phyloP scores from a whole-genome alignment of 352 stramenopile genomes.

The Blastocystis sp. region DNA sequence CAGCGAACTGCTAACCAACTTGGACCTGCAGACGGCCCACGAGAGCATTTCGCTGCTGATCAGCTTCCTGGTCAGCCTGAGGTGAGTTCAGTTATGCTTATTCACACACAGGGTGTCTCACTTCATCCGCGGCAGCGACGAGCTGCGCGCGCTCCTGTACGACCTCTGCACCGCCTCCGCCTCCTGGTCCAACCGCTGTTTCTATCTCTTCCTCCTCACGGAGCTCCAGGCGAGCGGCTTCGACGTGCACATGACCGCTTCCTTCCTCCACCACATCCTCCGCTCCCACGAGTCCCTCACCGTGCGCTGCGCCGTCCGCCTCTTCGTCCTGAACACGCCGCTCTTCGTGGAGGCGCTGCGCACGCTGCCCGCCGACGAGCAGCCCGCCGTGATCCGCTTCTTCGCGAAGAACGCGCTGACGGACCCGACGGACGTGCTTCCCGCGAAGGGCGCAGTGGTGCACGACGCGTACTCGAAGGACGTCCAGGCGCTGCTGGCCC shows the following conservation, averaged over 20 bases:
- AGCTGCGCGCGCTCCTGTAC: background rate
- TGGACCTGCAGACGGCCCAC: background rate
- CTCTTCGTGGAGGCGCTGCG: background rate
- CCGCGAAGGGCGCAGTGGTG: background rate
- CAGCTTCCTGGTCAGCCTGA: background rate
- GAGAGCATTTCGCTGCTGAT: background rate
- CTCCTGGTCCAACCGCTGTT: background rate
- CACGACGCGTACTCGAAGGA: background rate
- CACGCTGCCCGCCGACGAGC: background rate
- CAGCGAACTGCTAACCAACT: background rate
- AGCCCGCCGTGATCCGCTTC: background rate
- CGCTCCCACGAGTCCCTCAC: background rate
- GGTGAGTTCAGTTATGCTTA: background rate
- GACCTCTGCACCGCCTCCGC: background rate
- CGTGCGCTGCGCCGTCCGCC: background rate
- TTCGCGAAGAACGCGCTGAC: background rate
- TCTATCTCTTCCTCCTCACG: conserved; percentile 21
- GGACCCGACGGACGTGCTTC: background rate
- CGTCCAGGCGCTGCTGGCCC: background rate
- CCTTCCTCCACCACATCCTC: background rate
- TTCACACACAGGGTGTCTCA: background rate
- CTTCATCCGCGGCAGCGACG: background rate
- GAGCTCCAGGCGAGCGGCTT: background rate
- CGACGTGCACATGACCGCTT: background rate
- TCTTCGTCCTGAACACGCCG: conserved; percentile 12